Percentiles rank a stretch among this genome's conserved stretches.
These are phyloP conservation scores for Erodium trifolium DNA, from an alignment of 441 rosid species.

Conservation along the genomic window DNA sequence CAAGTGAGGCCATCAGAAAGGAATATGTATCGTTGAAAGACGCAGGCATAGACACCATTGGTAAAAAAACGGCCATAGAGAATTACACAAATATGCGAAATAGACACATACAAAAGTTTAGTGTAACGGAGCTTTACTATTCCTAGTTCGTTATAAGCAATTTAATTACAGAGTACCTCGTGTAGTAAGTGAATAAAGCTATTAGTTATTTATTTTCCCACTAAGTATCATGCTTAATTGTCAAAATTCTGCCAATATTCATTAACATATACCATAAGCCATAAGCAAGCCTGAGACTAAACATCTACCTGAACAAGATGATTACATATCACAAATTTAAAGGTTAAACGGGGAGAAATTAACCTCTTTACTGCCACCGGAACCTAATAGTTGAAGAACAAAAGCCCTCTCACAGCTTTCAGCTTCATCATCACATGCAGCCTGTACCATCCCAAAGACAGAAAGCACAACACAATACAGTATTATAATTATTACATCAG, in stretches of 20 bases:
- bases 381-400: conserved; percentile 58
- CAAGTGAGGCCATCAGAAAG: no score
- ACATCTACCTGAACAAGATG: conserved; percentile 5
- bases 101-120: no score
- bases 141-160: no score
- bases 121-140: no score
- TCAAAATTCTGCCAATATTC: background rate
- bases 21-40: no score
- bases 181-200: no score
- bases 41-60: no score
- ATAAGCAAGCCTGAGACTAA: background rate
- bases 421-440: conserved; percentile 60
- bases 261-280: background rate
- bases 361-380: conserved; percentile 53
- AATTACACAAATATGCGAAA: no score
- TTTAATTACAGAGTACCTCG: no score
- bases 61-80: no score
- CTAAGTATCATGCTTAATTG: no score
- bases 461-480: conserved; percentile 10
- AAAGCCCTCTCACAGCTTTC: conserved; percentile 75
- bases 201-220: no score
- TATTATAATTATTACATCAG: background rate
- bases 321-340: conserved; percentile 3
- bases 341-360: background rate
- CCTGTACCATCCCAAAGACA: conserved; percentile 34